phyloP scores from a whole-genome alignment of 164 flowering plant genomes.

The Litsea cubeba region DNA sequence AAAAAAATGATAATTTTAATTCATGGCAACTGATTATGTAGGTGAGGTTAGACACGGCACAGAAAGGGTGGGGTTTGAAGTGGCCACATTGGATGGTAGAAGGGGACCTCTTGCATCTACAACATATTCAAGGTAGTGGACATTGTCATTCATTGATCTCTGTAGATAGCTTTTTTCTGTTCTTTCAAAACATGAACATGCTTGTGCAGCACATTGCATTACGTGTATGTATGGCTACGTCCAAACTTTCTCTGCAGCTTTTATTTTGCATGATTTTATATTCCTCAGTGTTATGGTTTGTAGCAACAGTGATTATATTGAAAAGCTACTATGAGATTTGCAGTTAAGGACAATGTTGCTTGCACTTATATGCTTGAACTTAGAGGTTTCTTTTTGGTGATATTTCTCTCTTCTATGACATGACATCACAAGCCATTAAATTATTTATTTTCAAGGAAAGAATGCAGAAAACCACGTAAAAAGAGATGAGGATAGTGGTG shows the following conservation, averaged over 20 bases:
- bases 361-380: background rate
- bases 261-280: too few species aligned
- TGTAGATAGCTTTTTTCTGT: background rate
- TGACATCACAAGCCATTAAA: background rate
- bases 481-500: background rate
- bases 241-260: background rate
- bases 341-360: background rate
- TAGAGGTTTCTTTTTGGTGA: background rate
- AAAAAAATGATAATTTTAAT: background rate
- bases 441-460: background rate
- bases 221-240: background rate
- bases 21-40: constrained; percentile 11
- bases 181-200: too few species aligned
- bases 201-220: background rate
- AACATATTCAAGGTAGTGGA: constrained; percentile 37
- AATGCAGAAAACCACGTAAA: background rate
- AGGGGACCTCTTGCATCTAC: constrained; percentile 66
- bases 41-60: constrained; percentile 73
- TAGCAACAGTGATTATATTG: too few species aligned
- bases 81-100: constrained; percentile 69
- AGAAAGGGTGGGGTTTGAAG: constrained; percentile 86
- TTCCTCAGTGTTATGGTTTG: too few species aligned
- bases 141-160: background rate
- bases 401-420: background rate
- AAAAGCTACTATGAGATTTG: too few species aligned